Percentiles rank a stretch among this genome's conserved stretches.
Evolutionary conservation across 345 rosid genomes (phyloP).

Genomic region (Pistacia vera): DNA sequence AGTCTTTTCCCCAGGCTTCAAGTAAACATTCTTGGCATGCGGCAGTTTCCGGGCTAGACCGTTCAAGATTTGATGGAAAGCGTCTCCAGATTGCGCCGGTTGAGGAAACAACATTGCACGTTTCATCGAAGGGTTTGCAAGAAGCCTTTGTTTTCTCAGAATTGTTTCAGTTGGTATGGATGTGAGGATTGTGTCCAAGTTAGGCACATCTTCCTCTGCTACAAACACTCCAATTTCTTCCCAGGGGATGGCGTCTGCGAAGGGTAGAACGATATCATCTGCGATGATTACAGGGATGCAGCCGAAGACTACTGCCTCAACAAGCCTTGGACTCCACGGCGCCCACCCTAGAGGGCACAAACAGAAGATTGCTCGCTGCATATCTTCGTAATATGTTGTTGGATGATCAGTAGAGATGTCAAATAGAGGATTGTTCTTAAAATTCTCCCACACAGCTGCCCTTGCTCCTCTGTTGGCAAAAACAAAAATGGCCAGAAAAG

Average conservation of each 20-base stretch:
- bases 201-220: slow-evolving; percentile 81
- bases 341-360: slow-evolving; percentile 98
- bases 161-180: slow-evolving; percentile 78
- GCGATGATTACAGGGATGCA: slow-evolving; percentile 98
- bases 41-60: slow-evolving; percentile 91
- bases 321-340: slow-evolving; percentile 97
- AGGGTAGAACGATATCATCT: slow-evolving; percentile 89
- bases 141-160: slow-evolving; percentile 85
- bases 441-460: slow-evolving; percentile 99
- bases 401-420: slow-evolving; percentile 98
- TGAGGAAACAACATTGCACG: slow-evolving; percentile 93
- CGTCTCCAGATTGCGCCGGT: slow-evolving; percentile 89
- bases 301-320: slow-evolving; percentile 98
- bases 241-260: slow-evolving; percentile 99
- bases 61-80: slow-evolving; percentile 92
- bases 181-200: slow-evolving; percentile 78
- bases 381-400: slow-evolving; percentile 91
- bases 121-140: slow-evolving; percentile 95
- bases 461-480: slow-evolving; percentile 77
- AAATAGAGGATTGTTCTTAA: slow-evolving; percentile 87
- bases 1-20: slow-evolving; percentile 57
- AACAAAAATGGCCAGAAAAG: slow-evolving; percentile 18
- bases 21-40: slow-evolving; percentile 49
- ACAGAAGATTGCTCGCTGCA: slow-evolving; percentile 94
- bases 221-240: slow-evolving; percentile 95